Base-by-base conservation (phyloP, 2,329 filamentous ascomycete genomes). In the Scedosporium dehoogii region DNA sequence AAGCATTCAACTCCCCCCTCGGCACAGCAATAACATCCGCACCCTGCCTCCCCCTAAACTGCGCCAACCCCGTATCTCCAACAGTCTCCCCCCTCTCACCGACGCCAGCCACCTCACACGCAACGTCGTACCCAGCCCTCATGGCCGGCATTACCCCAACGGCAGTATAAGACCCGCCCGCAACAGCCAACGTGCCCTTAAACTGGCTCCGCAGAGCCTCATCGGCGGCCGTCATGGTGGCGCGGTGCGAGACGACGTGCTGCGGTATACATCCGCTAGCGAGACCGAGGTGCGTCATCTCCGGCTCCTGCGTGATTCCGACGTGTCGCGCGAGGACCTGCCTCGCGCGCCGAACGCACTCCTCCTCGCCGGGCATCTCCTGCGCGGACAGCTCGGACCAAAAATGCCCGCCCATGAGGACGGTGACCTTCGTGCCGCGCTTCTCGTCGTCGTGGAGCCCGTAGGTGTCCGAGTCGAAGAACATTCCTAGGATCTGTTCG, bases 391-490 rank as follows among this genome's bases (percentile, higher is more conserved):
- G 73, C 69, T 58, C 70, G 56, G 66, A 70, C 91, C 91, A 97
- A 83, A 90, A 91, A 75, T 97, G 92, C 1, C 94, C 94, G 64
- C 94, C 94, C 63, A 99, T 79, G 86, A 99, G 96, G 68, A 97
- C 90, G 16, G 93, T 96, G 61, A 97, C 75, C 73, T 96, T 96
- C 14, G 91, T 96, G 25, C 90, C 91, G 42, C 67, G 66, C n/a
- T 73, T 73, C 64, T 74, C 73, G 70, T 88, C 84, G 67, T 83
- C 79, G 18, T 81, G 82, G 58, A 74, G 69, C 53, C 68, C 66
- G 62, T 70, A 65, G 33, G 76, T 82, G 66, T 91, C 86, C 2
- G 87, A 90, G 74, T 96, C 92, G 73, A 97, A 97, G 64, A 97
- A 89, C 60, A 97, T 92, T 65, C 94, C 94, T 5, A 99, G 85